Percentiles rank a stretch among this genome's conserved stretches.
These are phyloP conservation scores for Colletotrichum phormii DNA, from an alignment of 2,329 filamentous ascomycete genomes.

Conservation along the genomic window DNA sequence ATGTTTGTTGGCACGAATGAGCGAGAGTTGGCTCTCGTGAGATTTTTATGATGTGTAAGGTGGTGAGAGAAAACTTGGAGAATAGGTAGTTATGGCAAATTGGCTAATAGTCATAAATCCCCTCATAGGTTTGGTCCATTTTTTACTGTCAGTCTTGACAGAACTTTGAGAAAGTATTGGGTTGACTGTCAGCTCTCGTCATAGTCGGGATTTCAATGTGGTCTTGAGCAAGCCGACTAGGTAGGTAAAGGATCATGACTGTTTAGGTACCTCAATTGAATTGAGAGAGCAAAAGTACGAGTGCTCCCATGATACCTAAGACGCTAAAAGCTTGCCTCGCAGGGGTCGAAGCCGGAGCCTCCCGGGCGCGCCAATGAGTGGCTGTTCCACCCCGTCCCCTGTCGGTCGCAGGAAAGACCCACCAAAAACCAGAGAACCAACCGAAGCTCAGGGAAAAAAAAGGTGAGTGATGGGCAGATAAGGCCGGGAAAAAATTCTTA, in stretches of 20 bases:
- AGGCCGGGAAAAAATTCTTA: conserved; percentile 35
- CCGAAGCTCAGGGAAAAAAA: conserved; percentile 14
- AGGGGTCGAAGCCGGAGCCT: conserved; percentile 8
- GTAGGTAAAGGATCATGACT: too few relatives aligned
- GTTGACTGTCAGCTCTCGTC: neutral
- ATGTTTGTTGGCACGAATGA: neutral
- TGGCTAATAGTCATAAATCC: rapidly evolving
- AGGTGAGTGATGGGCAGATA: conserved; percentile 19
- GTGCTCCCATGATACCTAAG: neutral
- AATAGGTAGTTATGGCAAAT: neutral
- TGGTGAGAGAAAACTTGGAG: neutral
- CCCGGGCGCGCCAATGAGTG: conserved; percentile 5
- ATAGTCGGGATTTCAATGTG: neutral
- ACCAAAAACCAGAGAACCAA: neutral
- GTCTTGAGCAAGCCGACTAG: neutral
- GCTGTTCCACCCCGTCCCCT: neutral
- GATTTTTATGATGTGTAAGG: neutral
- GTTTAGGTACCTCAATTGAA: neutral
- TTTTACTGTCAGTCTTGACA: neutral
- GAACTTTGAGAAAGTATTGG: neutral
- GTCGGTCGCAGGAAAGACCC: neutral
- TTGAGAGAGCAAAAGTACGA: neutral
- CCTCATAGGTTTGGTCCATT: neutral
- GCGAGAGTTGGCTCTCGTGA: neutral
- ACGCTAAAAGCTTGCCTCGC: neutral